A percentile compares a stretch with the other conserved stretches of the same genome.
Evolutionary conservation across 768 basidiomycete species (phyloP).

Genomic region (Kondoa subrosea): DNA sequence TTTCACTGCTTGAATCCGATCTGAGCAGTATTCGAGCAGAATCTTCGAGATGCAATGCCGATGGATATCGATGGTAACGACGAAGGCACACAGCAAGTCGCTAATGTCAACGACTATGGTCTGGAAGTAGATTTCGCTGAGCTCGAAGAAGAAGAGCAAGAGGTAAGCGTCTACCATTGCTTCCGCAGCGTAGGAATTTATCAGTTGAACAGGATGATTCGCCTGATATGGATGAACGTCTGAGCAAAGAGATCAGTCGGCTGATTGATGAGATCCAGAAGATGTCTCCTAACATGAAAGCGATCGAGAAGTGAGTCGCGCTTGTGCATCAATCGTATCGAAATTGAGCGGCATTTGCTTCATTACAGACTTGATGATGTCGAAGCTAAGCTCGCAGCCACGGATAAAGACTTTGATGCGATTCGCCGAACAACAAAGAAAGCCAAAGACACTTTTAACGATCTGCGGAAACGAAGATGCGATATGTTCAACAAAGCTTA

Average conservation of each 20-base stretch:
- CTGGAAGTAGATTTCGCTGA: conserved; percentile 71
- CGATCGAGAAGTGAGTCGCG: conserved; percentile 56
- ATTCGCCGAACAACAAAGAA: conserved; percentile 73
- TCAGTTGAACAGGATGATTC: conserved; percentile 41
- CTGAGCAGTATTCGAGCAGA: conserved; percentile 37
- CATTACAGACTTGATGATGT: conserved; percentile 57
- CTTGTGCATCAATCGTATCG: conserved; percentile 3
- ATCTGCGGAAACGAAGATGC: conserved; percentile 54
- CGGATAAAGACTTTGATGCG: conserved; percentile 81
- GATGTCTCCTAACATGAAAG: conserved; percentile 94
- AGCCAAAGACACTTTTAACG: conserved; percentile 82
- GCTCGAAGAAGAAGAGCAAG: conserved; percentile 57
- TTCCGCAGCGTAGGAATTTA: conserved; percentile 16
- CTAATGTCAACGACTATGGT: conserved; percentile 60
- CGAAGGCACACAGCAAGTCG: conserved; percentile 56
- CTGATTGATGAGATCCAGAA: conserved; percentile 65
- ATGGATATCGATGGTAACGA: conserved; percentile 91
- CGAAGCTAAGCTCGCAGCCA: conserved; percentile 46
- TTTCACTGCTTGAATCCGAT: neutral
- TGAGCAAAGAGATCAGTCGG: conserved; percentile 56
- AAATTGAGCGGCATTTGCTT: neutral
- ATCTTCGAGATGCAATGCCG: conserved; percentile 62
- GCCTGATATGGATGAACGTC: conserved; percentile 47
- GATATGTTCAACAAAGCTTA: conserved; percentile 92
- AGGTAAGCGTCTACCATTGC: conserved; percentile 36